Evolutionary conservation across 805 yeast genomes (phyloP), one percentile per base, ranked within the genome.

Genomic region (Candida methanosorbosa): DNA sequence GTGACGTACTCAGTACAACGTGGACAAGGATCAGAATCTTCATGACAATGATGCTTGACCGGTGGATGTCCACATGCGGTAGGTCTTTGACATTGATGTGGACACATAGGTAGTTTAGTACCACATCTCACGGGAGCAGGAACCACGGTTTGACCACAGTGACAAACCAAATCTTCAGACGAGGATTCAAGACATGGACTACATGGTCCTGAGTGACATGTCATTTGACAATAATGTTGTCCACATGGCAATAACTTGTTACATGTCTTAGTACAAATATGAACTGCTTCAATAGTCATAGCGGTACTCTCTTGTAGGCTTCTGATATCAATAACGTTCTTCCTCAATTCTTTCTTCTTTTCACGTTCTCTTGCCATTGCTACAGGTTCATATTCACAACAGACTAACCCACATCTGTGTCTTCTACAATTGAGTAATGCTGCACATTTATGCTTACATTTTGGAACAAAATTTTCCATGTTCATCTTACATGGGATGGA

Each of bases 81-180:
- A 1, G 61, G 63, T 33, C 84, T 63, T 3, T 62, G 56, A 55
- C 95, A 85, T 41, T 72, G 86, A 39, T 72, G 68, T 18, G 62
- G 64, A 57, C 95, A 85, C 9, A 65, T 66, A 4, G 81, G 81
- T 23, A 82, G 51, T 30, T 57, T 64, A 0, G 84, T 73, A 12
- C 95, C 95, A 60, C 95, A 85, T 43, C 95, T 62, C 9, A 84
- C 85, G 0, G 95, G 95, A 0, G 94, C 95, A 16, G 67, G 69
- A 5, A 85, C 65, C 3, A 81, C 69, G 0, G 95, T 85, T 42
- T 69, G 66, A 3, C 95, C 94, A 62, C 95, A 85, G 32, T 79
- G 70, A 50, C 95, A 85, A 3, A 75, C 71, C 44, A 82, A 60
- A 51, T 85, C 95, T 15, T 82, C 85, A 27, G 78, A 72, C n/a